Base-by-base conservation (phyloP, 192 early-diverging fungal genomes). In the Fimicolochytrium jonesii region DNA sequence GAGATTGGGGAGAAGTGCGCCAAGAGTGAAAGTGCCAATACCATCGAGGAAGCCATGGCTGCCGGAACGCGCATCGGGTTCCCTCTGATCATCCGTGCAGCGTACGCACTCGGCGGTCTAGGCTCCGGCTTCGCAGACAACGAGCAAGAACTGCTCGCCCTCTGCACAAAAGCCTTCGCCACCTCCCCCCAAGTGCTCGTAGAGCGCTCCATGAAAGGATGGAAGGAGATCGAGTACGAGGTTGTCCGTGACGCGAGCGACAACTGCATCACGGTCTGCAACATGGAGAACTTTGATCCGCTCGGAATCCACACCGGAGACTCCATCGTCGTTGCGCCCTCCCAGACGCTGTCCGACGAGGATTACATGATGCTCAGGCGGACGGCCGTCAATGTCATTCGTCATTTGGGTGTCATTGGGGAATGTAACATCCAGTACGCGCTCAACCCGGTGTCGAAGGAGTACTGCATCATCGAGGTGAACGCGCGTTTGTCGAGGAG, bases 241-340 rank as follows among this genome's bases (percentile, higher is more conserved):
- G 94, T 98, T 32, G 93, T 99, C 26, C 89, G 96, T 61, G 96
- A 99, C 74, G 86, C 91, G 46, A 83, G 86, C 47, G 86, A 99
- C 76, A 99, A 99, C 79, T 99, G 96, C 74, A 93, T 99, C 54
- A 97, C 96, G 26, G 94, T 98, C 36, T 98, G 96, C 76, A 98
- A 98, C 82, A 98, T 97, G 94, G 94, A 98, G 74, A 98, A 98
- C 87, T 97, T 98, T 82, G 96, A 98, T 64, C 96, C 96, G 23
- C 87, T 98, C 33, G 93, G 96, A 23, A 91, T 92, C 39, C 95
- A 98, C 77, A 98, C 95, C 2, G 95, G 95, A 57, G 95, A 98
- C 72, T 95, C 92, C n/a, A 98, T 98, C 51, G 95, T 98, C 9
- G 92, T 98, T 25, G 95, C 95, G 5, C 95, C 95, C 22, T 88